These are phyloP conservation scores for Theobroma cacao DNA, from an alignment of 345 rosid genomes.

Conservation along the genomic window DNA sequence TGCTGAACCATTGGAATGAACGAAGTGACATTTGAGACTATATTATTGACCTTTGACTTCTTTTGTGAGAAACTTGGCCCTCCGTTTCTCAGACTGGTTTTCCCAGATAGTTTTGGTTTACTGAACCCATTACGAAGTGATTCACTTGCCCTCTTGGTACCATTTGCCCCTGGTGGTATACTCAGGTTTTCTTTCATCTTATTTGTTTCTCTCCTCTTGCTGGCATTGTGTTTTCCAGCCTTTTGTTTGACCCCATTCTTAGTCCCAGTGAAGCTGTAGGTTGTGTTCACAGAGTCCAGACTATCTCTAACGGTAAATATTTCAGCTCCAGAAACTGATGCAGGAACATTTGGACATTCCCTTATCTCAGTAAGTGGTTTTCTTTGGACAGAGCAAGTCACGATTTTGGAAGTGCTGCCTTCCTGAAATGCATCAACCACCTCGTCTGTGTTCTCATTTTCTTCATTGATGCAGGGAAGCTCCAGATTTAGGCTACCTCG, in stretches of 20 bases:
- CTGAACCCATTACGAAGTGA: constrained; percentile 48
- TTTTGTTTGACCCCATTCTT: constrained; percentile 42
- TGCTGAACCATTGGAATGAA: constrained; percentile 84
- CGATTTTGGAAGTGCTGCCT: constrained; percentile 26
- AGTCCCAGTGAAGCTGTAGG: constrained; percentile 45
- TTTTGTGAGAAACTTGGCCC: constrained; percentile 39
- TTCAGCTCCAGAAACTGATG: constrained; percentile 46
- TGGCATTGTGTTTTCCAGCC: constrained; percentile 35
- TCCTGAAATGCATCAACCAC: constrained; percentile 39
- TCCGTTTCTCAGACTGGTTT: constrained; percentile 40
- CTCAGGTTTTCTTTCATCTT: constrained; percentile 47
- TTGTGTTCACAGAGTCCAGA: constrained; percentile 59
- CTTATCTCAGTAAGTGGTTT: constrained; percentile 56
- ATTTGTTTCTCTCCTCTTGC: constrained; percentile 42
- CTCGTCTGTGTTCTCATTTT: constrained; percentile 60
- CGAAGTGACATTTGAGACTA: constrained; percentile 74
- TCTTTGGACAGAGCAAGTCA: constrained; percentile 40
- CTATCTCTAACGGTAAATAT: constrained; percentile 51
- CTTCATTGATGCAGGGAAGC: constrained; percentile 86
- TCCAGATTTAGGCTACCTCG: constrained; percentile 68
- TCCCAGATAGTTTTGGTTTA: constrained; percentile 57
- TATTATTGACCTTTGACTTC: constrained; percentile 61
- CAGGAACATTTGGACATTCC: constrained; percentile 38
- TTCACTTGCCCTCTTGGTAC: constrained; percentile 35
- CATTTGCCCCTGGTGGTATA: constrained; percentile 24